Base-by-base conservation (phyloP, 139 green algal species). In the Monoraphidium neglectum region DNA sequence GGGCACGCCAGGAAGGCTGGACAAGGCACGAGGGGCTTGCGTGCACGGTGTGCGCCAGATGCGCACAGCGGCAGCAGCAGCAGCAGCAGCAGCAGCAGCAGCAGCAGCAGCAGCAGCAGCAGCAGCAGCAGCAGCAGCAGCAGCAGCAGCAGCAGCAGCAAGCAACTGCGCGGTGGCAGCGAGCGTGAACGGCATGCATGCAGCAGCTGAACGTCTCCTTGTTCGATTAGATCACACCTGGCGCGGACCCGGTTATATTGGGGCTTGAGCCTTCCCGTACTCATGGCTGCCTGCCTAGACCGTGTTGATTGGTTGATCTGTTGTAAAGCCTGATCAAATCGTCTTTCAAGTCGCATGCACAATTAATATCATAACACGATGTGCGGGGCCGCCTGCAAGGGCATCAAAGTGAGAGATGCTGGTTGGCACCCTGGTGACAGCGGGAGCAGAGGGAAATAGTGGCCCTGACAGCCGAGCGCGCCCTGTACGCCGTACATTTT, bases 231-330 rank as follows among this genome's bases (percentile, higher is more conserved):
- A n/a, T n/a, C n/a, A n/a, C 49, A 90, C 87, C 85, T 93, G 13
- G 88, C 92, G 49, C 89, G 79, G 15, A 94, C 86, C 43, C 88
- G 79, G 43, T 88, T 90, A 56, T 90, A 90, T 74, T 90, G 83
- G 24, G 83, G 64, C 56, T 89, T 89, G 0, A 89, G 68, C 74
- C 88, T 84, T 38, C 72, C 79, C 1, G 64, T 84, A 12, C 74
- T 77, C 79, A 84, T 84, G 33, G 8, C 74, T 16, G 4, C 54
- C 3, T 64, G 49, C 21, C 16, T 36, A 38, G 21, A 13, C 4
- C 21, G 5, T 1, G 23, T 53, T 70, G 63, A 49, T 70, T 70
- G 30, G 33, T 70, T 33, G 21, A 21, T 32, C 35, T 30, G 37
- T 70, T 53, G 30, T 24, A 10, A 32, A 36, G 63, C 28, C 33